phyloP scores from a whole-genome alignment of 345 rosid genomes.

The Populus pruinosa region DNA sequence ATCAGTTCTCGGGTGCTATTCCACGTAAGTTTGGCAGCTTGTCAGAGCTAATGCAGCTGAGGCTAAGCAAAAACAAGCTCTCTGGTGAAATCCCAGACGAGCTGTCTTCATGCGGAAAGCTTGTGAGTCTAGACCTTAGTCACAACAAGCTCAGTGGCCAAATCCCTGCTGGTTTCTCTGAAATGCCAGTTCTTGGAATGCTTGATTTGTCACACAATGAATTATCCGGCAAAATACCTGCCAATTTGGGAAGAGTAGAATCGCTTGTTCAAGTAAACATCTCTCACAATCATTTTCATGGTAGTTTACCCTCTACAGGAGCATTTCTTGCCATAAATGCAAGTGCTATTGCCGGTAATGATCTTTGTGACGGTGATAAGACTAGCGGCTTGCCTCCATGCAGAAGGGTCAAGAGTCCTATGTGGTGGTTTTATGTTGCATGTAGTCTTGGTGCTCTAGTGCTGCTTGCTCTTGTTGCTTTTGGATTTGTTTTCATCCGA shows the following conservation, averaged over 20 bases:
- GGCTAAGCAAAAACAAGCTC: conserved; percentile 53
- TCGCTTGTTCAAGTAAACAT: conserved; percentile 30
- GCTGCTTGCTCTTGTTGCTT: conserved; percentile 32
- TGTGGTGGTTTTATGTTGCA: conserved; percentile 48
- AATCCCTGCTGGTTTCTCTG: conserved; percentile 43
- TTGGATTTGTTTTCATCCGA: conserved; percentile 29
- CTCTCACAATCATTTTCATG: conserved; percentile 38
- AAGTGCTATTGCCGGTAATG: conserved; percentile 60
- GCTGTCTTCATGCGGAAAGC: conserved; percentile 62
- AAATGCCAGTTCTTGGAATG: conserved; percentile 59
- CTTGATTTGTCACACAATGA: conserved; percentile 73
- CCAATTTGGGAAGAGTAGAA: conserved; percentile 22
- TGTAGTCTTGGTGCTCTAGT: conserved; percentile 37
- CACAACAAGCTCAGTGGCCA: conserved; percentile 55
- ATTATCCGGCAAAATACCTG: conserved; percentile 63
- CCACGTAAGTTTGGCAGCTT: conserved; percentile 43
- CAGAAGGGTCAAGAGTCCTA: conserved; percentile 30
- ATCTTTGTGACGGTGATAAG: conserved; percentile 56
- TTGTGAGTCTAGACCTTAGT: conserved; percentile 78
- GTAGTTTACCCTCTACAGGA: conserved; percentile 65
- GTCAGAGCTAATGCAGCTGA: conserved; percentile 54
- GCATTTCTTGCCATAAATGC: conserved; percentile 75
- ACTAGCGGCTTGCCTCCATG: conserved; percentile 55
- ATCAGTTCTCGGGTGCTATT: conserved; percentile 54
- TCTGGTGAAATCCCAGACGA: conserved; percentile 62